Conservation (phyloP, 345 rosid species). For the Heritiera fomes region DNA sequence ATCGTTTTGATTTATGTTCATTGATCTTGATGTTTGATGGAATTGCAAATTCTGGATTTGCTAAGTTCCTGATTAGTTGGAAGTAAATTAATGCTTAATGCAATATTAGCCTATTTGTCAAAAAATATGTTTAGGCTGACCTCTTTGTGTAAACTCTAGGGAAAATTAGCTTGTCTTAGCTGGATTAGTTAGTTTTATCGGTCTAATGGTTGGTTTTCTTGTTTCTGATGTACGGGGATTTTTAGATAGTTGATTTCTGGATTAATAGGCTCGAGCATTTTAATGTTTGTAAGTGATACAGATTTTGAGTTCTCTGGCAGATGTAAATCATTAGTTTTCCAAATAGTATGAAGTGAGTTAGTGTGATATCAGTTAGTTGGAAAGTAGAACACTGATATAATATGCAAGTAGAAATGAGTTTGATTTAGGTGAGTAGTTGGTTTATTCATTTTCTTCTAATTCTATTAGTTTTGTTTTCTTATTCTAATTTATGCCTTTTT, state of each 20-base stretch:
- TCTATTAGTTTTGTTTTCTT: neutral
- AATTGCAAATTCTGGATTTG: slow-evolving; percentile 11
- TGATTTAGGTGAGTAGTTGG: neutral
- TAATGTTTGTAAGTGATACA: neutral
- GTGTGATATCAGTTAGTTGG: slow-evolving; percentile 1
- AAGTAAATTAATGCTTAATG: slow-evolving; percentile 4
- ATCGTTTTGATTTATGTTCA: neutral
- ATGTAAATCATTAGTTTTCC: neutral
- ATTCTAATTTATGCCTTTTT: neutral
- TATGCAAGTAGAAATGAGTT: neutral
- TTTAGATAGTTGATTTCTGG: neutral
- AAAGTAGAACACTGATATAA: neutral
- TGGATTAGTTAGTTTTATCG: neutral
- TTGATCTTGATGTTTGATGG: neutral
- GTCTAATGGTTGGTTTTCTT: neutral
- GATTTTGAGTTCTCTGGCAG: neutral
- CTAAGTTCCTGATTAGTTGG: neutral
- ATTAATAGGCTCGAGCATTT: neutral
- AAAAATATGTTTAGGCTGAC: neutral
- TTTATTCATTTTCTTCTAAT: neutral
- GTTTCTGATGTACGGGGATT: neutral
- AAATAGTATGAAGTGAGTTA: neutral
- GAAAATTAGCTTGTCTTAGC: neutral
- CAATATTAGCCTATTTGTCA: neutral
- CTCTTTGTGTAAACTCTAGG: neutral